These are phyloP conservation scores for Pseudomicrostroma phylloplanum DNA, from an alignment of 1,284 basidiomycete species.

Conservation along the genomic window DNA sequence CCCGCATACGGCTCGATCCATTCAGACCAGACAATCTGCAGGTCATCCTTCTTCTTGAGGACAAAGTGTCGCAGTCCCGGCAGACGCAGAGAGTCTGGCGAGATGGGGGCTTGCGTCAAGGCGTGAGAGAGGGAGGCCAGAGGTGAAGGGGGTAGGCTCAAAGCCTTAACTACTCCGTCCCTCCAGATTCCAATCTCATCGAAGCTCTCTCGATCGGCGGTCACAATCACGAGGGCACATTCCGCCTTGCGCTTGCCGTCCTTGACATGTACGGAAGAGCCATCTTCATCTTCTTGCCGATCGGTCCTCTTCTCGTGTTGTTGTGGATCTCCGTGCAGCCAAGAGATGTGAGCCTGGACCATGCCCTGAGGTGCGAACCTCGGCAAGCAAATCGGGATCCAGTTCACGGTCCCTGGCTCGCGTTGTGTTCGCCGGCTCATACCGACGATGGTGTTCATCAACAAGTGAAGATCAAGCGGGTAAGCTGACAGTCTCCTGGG, in stretches of 20 bases:
- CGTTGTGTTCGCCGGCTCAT: constrained; percentile 54
- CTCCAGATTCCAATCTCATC: constrained; percentile 18
- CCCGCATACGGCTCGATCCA: constrained; percentile 75
- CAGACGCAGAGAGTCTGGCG: constrained; percentile 59
- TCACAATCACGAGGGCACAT: constrained; percentile 38
- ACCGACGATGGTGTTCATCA: constrained; percentile 57
- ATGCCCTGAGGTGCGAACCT: constrained; percentile 87
- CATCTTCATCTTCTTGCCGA: neutral
- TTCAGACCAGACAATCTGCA: constrained; percentile 75
- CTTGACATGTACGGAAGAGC: neutral
- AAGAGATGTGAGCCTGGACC: constrained; percentile 84
- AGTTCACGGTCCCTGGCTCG: constrained; percentile 61
- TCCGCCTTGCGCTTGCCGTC: constrained; percentile 16
- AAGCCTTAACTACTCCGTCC: constrained; percentile 2
- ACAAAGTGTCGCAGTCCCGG: constrained; percentile 87
- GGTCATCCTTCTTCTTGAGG: constrained; percentile 79
- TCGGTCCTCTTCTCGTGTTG: constrained; percentile 1
- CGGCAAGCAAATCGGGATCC: constrained; percentile 91
- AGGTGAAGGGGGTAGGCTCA: constrained; percentile 53
- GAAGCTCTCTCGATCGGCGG: constrained; percentile 38
- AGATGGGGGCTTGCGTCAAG: constrained; percentile 54
- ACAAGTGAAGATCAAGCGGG: constrained; percentile 56
- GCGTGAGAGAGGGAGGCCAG: constrained; percentile 53
- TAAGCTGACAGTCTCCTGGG: constrained; percentile 91
- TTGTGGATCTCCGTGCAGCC: constrained; percentile 53